phyloP scores from a whole-genome alignment of 192 early-diverging fungal genomes.

The Linnemannia exigua region DNA sequence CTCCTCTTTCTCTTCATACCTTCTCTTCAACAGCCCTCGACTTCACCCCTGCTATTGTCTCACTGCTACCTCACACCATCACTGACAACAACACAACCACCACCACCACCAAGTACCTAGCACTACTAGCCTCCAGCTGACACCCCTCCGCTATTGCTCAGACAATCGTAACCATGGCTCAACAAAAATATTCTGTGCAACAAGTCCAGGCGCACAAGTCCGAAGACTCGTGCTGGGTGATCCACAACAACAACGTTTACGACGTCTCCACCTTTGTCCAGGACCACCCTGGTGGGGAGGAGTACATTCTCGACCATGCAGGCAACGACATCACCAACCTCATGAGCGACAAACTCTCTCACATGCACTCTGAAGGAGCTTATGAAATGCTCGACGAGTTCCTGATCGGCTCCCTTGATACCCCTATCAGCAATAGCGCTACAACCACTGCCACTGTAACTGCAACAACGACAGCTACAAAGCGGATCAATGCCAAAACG shows the following conservation, averaged over 20 bases:
- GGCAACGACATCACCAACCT: conserved; percentile 86
- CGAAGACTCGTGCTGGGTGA: conserved; percentile 83
- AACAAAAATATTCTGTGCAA: conserved; percentile 58
- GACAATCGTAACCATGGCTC: neutral
- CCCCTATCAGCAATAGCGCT: neutral
- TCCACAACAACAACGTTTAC: conserved; percentile 85
- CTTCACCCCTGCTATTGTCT: neutral
- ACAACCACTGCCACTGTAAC: conserved; percentile 2
- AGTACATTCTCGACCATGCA: conserved; percentile 88
- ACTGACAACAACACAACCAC: neutral
- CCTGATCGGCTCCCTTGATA: conserved; percentile 71
- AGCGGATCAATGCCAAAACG: neutral
- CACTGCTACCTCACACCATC: neutral
- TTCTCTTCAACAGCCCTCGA: neutral
- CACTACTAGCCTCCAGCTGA: no score
- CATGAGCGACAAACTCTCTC: conserved; percentile 83
- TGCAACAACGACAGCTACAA: conserved; percentile 2
- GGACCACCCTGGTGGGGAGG: conserved; percentile 96
- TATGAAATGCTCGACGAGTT: conserved; percentile 91
- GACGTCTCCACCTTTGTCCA: conserved; percentile 89
- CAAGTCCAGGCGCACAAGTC: conserved; percentile 85
- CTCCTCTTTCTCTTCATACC: neutral
- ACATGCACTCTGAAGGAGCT: conserved; percentile 86
- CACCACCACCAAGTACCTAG: neutral
- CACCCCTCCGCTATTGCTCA: neutral